Evolutionary conservation across 345 rosid species (phyloP).

Genomic region (Lagerstroemia speciosa): DNA sequence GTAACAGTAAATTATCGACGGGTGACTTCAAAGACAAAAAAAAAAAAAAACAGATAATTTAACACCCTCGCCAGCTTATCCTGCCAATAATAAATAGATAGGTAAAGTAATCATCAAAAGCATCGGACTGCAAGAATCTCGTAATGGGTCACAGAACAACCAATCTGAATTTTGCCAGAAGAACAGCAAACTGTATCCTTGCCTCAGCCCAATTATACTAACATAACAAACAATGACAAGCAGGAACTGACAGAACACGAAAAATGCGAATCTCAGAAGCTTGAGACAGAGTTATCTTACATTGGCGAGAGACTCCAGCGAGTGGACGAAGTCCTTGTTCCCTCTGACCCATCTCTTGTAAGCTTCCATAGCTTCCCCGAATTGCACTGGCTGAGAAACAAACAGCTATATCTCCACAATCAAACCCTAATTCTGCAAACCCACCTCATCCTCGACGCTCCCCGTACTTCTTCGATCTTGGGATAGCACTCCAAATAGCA

Average conservation of each 20-base stretch:
- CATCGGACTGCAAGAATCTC: neutral
- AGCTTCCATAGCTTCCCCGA: slow-evolving; percentile 56
- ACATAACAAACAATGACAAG: neutral
- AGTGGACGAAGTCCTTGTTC: slow-evolving; percentile 75
- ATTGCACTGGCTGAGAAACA: neutral
- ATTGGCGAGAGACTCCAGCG: slow-evolving; percentile 83
- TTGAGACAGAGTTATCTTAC: slow-evolving; percentile 31
- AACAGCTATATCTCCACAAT: neutral
- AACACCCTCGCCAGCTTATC: neutral
- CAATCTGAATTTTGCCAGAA: neutral
- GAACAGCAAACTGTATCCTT: neutral
- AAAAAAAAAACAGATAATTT: neutral
- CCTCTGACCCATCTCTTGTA: slow-evolving; percentile 86
- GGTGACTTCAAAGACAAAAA: neutral
- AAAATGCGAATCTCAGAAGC: neutral
- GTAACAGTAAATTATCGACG: too few relatives aligned
- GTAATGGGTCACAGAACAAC: neutral
- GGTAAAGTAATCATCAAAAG: neutral
- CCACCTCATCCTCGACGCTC: neutral
- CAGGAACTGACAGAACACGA: neutral
- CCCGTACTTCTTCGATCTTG: neutral
- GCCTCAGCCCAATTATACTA: neutral
- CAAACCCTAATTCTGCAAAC: neutral
- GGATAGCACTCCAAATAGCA: too few relatives aligned
- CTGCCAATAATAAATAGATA: neutral